Evolutionary conservation across 2,329 filamentous ascomycete species (phyloP).

Genomic region (Coniochaeta pulveracea): DNA sequence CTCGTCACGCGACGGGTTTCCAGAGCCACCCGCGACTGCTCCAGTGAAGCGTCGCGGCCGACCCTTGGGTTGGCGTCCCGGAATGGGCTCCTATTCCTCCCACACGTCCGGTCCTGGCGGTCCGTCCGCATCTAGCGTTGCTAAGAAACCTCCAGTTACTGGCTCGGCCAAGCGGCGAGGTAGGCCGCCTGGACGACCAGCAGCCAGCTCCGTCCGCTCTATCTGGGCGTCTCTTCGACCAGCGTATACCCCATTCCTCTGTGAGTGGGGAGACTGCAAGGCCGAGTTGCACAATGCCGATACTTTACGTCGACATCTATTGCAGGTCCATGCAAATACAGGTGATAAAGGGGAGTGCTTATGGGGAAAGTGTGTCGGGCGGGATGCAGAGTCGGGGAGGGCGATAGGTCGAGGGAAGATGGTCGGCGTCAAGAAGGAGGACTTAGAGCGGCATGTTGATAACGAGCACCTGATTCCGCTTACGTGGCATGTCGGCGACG

Average conservation of each 20-base stretch:
- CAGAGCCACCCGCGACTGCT: no score
- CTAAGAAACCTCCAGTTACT: slow-evolving; percentile 21
- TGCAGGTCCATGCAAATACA: slow-evolving; percentile 31
- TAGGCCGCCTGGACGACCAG: slow-evolving; percentile 19
- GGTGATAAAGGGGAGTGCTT: slow-evolving; percentile 16
- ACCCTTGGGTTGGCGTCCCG: slow-evolving; percentile 34
- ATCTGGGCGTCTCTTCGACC: slow-evolving; percentile 30
- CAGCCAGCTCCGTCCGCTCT: slow-evolving; percentile 10
- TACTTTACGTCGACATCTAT: slow-evolving; percentile 43
- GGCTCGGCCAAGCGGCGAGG: slow-evolving; percentile 27
- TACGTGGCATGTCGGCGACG: slow-evolving; percentile 49
- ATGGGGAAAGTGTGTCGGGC: slow-evolving; percentile 28
- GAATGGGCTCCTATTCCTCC: slow-evolving; percentile 17
- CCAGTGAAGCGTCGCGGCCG: slow-evolving; percentile 23
- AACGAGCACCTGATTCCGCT: slow-evolving; percentile 39
- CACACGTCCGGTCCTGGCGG: slow-evolving; percentile 6
- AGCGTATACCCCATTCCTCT: slow-evolving; percentile 39
- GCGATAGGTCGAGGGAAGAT: slow-evolving; percentile 7
- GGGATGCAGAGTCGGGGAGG: no score
- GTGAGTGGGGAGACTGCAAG: slow-evolving; percentile 47
- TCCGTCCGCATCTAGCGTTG: slow-evolving; percentile 3
- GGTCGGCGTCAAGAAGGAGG: slow-evolving; percentile 3
- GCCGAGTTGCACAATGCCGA: slow-evolving; percentile 53
- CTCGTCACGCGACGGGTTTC: no score
- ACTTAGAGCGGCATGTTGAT: slow-evolving; percentile 40